A percentile compares a stretch with the other conserved stretches of the same genome.
Evolutionary conservation across 192 early-diverging fungal genomes (phyloP).

Genomic region (Coemansia sp.): DNA sequence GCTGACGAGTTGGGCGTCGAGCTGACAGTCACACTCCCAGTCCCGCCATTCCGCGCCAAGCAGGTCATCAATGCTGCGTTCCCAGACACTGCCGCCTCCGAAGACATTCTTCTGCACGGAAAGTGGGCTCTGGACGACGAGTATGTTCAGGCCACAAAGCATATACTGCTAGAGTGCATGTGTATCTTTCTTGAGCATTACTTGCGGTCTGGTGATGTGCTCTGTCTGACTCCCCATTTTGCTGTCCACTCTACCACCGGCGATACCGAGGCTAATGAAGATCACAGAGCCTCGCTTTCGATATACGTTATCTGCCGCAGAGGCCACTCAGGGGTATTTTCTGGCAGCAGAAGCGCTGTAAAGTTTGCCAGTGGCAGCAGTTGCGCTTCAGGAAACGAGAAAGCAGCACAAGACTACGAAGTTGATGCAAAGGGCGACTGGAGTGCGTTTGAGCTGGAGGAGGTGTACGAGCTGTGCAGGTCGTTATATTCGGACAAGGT

Average conservation of each 20-base stretch:
- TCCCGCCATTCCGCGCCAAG: slow-evolving; percentile 8
- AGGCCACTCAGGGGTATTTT: not conserved
- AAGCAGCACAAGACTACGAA: not conserved
- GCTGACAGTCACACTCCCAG: slow-evolving; percentile 28
- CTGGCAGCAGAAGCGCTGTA: not conserved
- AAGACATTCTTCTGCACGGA: slow-evolving; percentile 14
- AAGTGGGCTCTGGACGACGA: slow-evolving; percentile 13
- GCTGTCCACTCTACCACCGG: not conserved
- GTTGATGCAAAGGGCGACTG: not conserved
- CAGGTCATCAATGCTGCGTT: slow-evolving; percentile 4
- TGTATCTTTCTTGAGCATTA: slow-evolving; percentile 34
- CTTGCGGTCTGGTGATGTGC: slow-evolving; percentile 16
- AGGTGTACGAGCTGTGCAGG: slow-evolving; percentile 16
- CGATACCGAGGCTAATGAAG: not conserved
- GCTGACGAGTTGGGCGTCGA: slow-evolving; percentile 29
- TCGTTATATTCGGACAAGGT: slow-evolving; percentile 9
- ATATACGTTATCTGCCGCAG: slow-evolving; percentile 6
- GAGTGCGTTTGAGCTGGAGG: slow-evolving; percentile 8
- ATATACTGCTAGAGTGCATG: slow-evolving; percentile 26
- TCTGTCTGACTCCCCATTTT: slow-evolving; percentile 26
- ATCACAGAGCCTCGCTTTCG: not conserved
- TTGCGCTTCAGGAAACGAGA: not conserved
- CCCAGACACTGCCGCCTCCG: slow-evolving; percentile 1
- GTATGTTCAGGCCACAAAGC: slow-evolving; percentile 19
- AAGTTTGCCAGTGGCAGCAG: not conserved